Evolutionary conservation across 257 asterid genomes (phyloP).

Genomic region (Rehmannia glutinosa): DNA sequence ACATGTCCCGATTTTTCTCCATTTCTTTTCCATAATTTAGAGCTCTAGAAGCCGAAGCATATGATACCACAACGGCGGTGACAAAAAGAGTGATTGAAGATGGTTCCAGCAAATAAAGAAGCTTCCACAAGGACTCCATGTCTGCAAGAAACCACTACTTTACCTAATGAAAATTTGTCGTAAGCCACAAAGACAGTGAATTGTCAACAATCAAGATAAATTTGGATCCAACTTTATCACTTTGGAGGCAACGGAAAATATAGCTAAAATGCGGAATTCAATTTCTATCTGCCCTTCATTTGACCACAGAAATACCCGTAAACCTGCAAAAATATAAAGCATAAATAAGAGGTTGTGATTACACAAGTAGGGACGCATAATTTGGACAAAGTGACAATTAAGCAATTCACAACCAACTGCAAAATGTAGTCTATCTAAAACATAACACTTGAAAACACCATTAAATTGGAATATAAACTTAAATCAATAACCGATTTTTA

Average conservation of each 20-base stretch:
- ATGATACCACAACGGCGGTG: constrained; percentile 79
- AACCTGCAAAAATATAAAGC: constrained; percentile 15
- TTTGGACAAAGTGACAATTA: neutral
- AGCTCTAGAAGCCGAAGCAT: constrained; percentile 86
- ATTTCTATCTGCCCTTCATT: neutral
- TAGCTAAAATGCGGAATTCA: neutral
- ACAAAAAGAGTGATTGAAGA: constrained; percentile 68
- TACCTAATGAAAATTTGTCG: neutral
- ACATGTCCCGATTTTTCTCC: constrained; percentile 83
- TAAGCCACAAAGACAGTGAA: neutral
- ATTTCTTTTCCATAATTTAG: constrained; percentile 84
- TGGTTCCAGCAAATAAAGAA: constrained; percentile 67
- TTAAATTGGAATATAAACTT: neutral
- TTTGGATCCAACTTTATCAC: neutral
- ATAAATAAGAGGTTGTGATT: neutral
- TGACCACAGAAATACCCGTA: constrained; percentile 1
- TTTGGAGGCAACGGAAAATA: neutral
- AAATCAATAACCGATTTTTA: neutral
- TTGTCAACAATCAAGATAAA: neutral
- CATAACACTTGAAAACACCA: neutral
- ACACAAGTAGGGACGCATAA: neutral
- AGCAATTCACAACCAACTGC: neutral
- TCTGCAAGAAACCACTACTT: neutral
- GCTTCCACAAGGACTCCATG: constrained; percentile 74
- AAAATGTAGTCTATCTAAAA: neutral